A percentile compares a stretch with the other conserved stretches of the same genome.
These are phyloP conservation scores for Stipa capillata DNA, from an alignment of 176 grass and related monocot genomes.

Conservation along the genomic window DNA sequence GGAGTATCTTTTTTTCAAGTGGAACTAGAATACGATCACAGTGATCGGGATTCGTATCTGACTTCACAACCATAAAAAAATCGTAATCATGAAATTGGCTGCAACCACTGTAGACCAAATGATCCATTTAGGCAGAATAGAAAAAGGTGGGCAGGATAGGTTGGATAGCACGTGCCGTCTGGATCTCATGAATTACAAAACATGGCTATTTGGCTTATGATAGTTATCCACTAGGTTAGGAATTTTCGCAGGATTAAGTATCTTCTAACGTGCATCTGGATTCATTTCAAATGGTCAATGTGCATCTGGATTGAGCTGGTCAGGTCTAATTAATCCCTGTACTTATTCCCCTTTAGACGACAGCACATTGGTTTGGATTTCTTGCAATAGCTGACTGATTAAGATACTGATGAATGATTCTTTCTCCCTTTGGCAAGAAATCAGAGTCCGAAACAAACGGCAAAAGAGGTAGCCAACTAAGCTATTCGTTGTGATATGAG, in stretches of 20 bases:
- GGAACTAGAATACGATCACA: not conserved
- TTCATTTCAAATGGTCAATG: too few relatives aligned
- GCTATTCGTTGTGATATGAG: not conserved
- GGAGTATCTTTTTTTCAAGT: not conserved
- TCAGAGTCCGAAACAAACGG: not conserved
- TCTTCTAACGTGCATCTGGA: not conserved
- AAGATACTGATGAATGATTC: too few relatives aligned
- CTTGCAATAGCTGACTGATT: too few relatives aligned
- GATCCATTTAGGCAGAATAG: not conserved
- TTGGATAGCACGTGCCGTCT: constrained; percentile 9
- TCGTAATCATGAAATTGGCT: not conserved
- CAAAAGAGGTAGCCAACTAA: too few relatives aligned
- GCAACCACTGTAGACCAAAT: not conserved
- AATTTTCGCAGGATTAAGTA: not conserved
- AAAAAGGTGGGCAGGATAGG: not conserved
- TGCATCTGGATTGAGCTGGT: too few relatives aligned
- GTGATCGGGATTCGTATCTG: not conserved
- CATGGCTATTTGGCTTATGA: not conserved
- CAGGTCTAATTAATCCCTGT: not conserved
- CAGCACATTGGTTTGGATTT: not conserved
- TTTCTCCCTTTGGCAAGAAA: not conserved
- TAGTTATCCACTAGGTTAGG: not conserved
- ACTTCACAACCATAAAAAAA: not conserved
- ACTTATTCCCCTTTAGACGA: not conserved
- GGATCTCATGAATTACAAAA: constrained; percentile 7